These are phyloP conservation scores for Aspergillus piperis DNA, from an alignment of 2,329 filamentous ascomycete species.

Conservation along the genomic window DNA sequence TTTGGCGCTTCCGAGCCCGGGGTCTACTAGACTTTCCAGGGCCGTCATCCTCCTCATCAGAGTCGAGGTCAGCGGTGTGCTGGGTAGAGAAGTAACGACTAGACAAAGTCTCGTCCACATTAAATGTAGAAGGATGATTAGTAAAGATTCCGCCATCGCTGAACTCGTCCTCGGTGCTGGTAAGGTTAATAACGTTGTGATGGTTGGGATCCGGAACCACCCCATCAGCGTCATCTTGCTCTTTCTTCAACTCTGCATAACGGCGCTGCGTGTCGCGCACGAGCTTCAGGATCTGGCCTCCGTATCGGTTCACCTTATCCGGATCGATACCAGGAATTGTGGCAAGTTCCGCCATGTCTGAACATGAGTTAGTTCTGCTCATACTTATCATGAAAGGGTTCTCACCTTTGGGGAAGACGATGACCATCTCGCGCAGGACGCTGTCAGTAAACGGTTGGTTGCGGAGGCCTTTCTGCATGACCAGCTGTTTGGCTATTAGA, in stretches of 20 bases:
- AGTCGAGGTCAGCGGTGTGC: slow-evolving; percentile 25
- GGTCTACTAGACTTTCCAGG: slow-evolving; percentile 20
- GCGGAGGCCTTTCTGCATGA: slow-evolving; percentile 47
- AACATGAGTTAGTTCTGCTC: slow-evolving; percentile 15
- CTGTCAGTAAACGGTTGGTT: slow-evolving; percentile 50
- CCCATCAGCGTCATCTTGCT: slow-evolving; percentile 52
- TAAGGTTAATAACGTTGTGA: slow-evolving; percentile 45
- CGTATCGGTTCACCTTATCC: slow-evolving; percentile 49
- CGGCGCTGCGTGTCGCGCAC: slow-evolving; percentile 42
- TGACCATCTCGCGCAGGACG: slow-evolving; percentile 51
- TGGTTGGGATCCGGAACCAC: slow-evolving; percentile 48
- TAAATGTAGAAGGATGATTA: slow-evolving; percentile 28
- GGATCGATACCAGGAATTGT: slow-evolving; percentile 45
- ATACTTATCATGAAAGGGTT: neutral
- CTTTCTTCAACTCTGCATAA: slow-evolving; percentile 48
- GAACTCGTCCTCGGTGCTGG: slow-evolving; percentile 45
- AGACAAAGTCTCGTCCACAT: slow-evolving; percentile 29
- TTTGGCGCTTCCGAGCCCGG: slow-evolving; percentile 29
- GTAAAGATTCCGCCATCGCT: slow-evolving; percentile 36
- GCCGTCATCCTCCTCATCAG: slow-evolving; percentile 25
- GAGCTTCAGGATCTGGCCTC: slow-evolving; percentile 45
- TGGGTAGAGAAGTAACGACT: slow-evolving; percentile 37
- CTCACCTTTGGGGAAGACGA: slow-evolving; percentile 47
- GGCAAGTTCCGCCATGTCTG: slow-evolving; percentile 43
- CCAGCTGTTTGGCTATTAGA: slow-evolving; percentile 35